phyloP scores from a whole-genome alignment of 805 yeast genomes.

The Suhomyces tanzawaensis region DNA sequence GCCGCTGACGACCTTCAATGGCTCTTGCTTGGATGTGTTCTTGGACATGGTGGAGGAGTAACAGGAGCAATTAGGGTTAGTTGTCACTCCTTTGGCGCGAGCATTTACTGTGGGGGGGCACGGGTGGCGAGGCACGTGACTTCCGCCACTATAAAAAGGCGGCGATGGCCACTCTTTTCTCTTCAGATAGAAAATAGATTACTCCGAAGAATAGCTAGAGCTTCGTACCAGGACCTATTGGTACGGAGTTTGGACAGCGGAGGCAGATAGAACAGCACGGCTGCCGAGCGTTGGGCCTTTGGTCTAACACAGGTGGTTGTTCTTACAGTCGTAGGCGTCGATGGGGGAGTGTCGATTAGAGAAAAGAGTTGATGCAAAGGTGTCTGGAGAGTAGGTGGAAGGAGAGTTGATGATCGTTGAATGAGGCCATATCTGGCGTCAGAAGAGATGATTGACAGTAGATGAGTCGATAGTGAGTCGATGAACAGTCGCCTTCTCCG shows the following conservation, averaged over 20 bases:
- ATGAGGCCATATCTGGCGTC: no score
- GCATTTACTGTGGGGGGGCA: background rate
- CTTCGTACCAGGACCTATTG: constrained; percentile 30
- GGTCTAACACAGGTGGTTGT: constrained; percentile 2
- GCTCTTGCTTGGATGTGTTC: constrained; percentile 14
- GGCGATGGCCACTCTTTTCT: constrained; percentile 7
- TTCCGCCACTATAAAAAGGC: constrained; percentile 1
- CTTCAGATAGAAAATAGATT: constrained; percentile 25
- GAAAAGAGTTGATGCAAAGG: no score
- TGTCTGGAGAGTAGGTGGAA: no score
- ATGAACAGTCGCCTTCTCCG: no score
- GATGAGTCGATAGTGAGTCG: no score
- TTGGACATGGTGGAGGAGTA: constrained; percentile 14
- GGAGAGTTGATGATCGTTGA: no score
- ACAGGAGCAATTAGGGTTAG: no score
- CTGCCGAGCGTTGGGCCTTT: constrained; percentile 1
- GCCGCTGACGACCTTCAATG: constrained; percentile 28
- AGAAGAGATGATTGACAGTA: no score
- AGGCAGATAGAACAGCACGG: constrained; percentile 28
- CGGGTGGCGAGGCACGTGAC: background rate
- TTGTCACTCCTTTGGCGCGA: no score
- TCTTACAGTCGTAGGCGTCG: no score
- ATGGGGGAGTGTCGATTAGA: no score
- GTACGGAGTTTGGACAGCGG: constrained; percentile 48
- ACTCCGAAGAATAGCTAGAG: constrained; percentile 43